Conservation (phyloP, 495 filamentous ascomycete genomes). For the Talaromyces liani region DNA sequence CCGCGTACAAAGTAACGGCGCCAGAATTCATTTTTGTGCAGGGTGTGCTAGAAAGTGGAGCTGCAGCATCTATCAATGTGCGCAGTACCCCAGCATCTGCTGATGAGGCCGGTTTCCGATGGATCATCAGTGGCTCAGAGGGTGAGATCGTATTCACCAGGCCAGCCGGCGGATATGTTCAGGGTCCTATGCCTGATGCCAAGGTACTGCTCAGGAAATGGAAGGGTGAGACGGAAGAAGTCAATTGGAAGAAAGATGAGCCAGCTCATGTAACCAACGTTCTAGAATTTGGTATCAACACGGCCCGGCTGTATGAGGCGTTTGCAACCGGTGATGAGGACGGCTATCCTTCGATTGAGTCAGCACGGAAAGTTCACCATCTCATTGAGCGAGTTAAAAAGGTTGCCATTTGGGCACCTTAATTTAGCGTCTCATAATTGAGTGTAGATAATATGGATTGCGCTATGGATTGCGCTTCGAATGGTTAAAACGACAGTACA, state of each 20-base stretch:
- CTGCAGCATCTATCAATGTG: constrained; percentile 32
- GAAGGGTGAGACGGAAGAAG: constrained; percentile 29
- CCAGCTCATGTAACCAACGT: constrained; percentile 23
- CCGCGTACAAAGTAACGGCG: constrained; percentile 33
- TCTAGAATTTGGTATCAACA: constrained; percentile 27
- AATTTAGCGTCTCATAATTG: background rate
- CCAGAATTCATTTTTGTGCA: constrained; percentile 37
- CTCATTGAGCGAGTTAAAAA: constrained; percentile 5
- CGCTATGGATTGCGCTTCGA: background rate
- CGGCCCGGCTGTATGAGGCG: constrained; percentile 43
- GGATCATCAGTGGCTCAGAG: constrained; percentile 47
- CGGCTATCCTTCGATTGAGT: constrained; percentile 31
- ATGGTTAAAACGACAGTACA: background rate
- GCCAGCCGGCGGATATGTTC: constrained; percentile 20
- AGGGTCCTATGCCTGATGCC: constrained; percentile 23
- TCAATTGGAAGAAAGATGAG: constrained; percentile 34
- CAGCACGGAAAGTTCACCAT: constrained; percentile 1
- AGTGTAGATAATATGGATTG: background rate
- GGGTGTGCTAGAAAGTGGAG: constrained; percentile 34
- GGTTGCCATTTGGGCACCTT: constrained; percentile 7
- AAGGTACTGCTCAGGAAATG: constrained; percentile 38
- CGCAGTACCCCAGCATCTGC: constrained; percentile 44
- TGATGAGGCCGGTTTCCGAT: constrained; percentile 38
- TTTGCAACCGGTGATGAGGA: constrained; percentile 27
- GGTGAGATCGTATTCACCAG: constrained; percentile 46